Conservation (phyloP, 2,329 filamentous ascomycete species). For the Trichoderma afroharzianum region DNA sequence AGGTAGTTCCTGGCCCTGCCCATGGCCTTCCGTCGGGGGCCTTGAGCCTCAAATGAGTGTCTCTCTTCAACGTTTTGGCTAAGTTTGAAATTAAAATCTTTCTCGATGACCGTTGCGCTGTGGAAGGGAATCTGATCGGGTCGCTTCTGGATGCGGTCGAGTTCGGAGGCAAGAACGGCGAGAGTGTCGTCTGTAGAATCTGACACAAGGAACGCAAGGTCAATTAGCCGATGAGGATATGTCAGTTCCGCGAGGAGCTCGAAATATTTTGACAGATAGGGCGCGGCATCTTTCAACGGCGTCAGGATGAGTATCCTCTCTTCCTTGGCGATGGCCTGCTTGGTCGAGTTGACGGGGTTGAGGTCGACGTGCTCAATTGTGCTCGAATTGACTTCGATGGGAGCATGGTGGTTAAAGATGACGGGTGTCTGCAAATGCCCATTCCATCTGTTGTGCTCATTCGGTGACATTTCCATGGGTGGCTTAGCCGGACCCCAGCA, state of each 20-base stretch:
- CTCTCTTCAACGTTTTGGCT: conserved; percentile 77
- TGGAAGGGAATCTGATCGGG: conserved; percentile 78
- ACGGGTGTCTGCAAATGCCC: conserved; percentile 87
- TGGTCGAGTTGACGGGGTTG: conserved; percentile 78
- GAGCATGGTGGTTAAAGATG: conserved; percentile 91
- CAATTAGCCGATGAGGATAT: conserved; percentile 93
- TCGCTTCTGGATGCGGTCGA: conserved; percentile 82
- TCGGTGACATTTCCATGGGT: conserved; percentile 91
- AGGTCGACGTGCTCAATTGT: conserved; percentile 79
- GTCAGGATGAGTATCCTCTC: conserved; percentile 91
- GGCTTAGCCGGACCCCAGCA: conserved; percentile 94
- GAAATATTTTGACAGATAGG: conserved; percentile 83
- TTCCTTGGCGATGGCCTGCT: conserved; percentile 71
- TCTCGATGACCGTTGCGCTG: conserved; percentile 81
- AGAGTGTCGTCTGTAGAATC: conserved; percentile 90
- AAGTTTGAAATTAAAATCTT: conserved; percentile 78
- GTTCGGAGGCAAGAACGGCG: conserved; percentile 77
- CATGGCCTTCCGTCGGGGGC: conserved; percentile 84
- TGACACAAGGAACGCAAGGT: conserved; percentile 89
- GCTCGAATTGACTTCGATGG: conserved; percentile 76
- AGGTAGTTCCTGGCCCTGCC: conserved; percentile 90
- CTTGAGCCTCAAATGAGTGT: conserved; percentile 84
- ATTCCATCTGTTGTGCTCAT: conserved; percentile 88
- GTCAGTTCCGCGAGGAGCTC: conserved; percentile 85
- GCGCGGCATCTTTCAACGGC: conserved; percentile 83